Evolutionary conservation across 345 rosid genomes (phyloP).

Genomic region (Eucalyptus microcorys): DNA sequence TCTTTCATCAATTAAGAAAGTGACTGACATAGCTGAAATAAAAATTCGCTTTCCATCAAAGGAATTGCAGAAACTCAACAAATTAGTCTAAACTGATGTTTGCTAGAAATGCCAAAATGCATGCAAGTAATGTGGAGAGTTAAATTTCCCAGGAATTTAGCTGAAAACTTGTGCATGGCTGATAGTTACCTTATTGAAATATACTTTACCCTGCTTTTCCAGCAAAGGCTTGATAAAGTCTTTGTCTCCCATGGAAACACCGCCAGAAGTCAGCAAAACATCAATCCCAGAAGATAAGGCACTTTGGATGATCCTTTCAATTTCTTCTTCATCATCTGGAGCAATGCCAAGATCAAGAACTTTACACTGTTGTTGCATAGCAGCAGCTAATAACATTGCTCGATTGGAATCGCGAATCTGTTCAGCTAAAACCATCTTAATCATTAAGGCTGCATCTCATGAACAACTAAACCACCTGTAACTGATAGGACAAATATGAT

Average conservation of each 20-base stretch:
- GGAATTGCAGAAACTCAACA: not conserved
- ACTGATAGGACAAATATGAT: not conserved
- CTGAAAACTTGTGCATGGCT: not conserved
- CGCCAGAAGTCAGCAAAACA: conserved; percentile 88
- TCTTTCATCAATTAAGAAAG: not conserved
- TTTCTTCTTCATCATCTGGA: conserved; percentile 59
- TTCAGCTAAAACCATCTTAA: not conserved
- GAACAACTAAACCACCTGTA: not conserved
- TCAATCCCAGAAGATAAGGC: conserved; percentile 56
- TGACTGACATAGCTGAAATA: not conserved
- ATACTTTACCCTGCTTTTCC: conserved; percentile 54
- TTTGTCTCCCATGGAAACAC: conserved; percentile 98
- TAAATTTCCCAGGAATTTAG: not conserved
- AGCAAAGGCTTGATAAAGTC: conserved; percentile 88
- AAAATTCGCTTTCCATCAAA: not conserved
- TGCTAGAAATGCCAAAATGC: not conserved
- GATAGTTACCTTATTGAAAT: conserved; percentile 57
- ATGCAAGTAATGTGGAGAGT: not conserved
- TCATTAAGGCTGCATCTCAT: not conserved
- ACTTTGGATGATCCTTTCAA: conserved; percentile 48
- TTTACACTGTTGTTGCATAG: conserved; percentile 65
- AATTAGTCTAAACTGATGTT: not conserved
- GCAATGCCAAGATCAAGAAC: conserved; percentile 82
- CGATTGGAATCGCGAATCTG: conserved; percentile 98
- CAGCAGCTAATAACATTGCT: conserved; percentile 81